These are phyloP conservation scores for Typha latifolia DNA, from an alignment of 176 grass and related monocot genomes.

Conservation along the genomic window DNA sequence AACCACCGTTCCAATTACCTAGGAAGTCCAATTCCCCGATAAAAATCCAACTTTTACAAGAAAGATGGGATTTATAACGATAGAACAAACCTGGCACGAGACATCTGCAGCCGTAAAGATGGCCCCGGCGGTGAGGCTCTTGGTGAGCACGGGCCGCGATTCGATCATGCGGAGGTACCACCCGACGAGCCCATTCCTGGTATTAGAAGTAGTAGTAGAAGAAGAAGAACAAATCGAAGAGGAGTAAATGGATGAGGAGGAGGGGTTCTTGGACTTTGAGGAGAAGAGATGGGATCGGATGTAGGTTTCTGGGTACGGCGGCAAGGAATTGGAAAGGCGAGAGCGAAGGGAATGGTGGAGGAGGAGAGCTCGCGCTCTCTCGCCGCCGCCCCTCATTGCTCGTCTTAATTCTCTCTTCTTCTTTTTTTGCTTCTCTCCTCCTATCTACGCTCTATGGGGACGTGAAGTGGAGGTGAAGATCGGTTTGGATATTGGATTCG, in stretches of 20 bases:
- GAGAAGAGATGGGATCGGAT: constrained; percentile 47
- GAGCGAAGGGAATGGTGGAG: too few species aligned
- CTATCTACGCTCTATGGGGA: too few species aligned
- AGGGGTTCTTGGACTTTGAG: constrained; percentile 18
- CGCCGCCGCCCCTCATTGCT: too few species aligned
- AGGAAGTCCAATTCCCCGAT: not conserved
- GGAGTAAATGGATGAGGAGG: constrained; percentile 13
- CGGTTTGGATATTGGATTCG: too few species aligned
- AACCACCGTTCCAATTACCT: not conserved
- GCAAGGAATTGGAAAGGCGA: too few species aligned
- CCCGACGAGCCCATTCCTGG: constrained; percentile 23
- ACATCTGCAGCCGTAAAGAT: constrained; percentile 81
- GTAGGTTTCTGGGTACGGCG: not conserved
- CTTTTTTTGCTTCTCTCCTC: too few species aligned
- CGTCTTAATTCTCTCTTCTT: too few species aligned
- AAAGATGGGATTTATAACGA: not conserved
- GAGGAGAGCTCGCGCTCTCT: too few species aligned
- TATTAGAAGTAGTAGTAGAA: not conserved
- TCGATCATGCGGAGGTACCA: constrained; percentile 77
- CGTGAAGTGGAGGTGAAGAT: too few species aligned
- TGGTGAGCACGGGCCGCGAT: constrained; percentile 61
- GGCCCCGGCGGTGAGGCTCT: constrained; percentile 74
- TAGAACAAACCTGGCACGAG: constrained; percentile 54
- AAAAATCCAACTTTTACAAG: not conserved
- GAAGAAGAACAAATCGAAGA: not conserved